A percentile compares a stretch with the other conserved stretches of the same genome.
These are phyloP conservation scores for Wickerhamomyces ciferrii DNA, from an alignment of 805 yeast genomes.

Conservation along the genomic window DNA sequence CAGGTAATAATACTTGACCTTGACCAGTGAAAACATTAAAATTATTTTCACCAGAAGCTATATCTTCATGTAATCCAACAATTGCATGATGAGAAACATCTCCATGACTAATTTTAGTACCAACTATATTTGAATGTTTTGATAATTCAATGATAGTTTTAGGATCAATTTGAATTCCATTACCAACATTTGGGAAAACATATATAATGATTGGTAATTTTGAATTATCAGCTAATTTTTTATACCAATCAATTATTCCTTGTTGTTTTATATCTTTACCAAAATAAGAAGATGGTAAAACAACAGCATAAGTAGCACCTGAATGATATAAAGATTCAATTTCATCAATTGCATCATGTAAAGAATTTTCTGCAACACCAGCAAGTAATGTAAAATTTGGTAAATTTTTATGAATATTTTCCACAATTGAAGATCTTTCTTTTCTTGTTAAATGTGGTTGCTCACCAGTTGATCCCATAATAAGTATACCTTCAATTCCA, in stretches of 20 bases:
- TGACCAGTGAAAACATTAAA: slow-evolving; percentile 44
- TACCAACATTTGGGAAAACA: slow-evolving; percentile 40
- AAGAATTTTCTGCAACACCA: slow-evolving; percentile 43
- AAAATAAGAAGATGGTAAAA: slow-evolving; percentile 42
- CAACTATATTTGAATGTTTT: slow-evolving; percentile 37
- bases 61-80: slow-evolving; percentile 36
- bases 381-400: slow-evolving; percentile 38
- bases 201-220: slow-evolving; percentile 35
- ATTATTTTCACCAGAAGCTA: slow-evolving; percentile 29
- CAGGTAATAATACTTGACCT: slow-evolving; percentile 46
- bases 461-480: slow-evolving; percentile 54
- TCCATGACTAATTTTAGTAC: slow-evolving; percentile 47
- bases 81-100: slow-evolving; percentile 42
- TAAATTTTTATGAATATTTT: slow-evolving; percentile 28
- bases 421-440: slow-evolving; percentile 43
- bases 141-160: slow-evolving; percentile 29
- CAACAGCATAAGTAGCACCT: slow-evolving; percentile 35
- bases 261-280: slow-evolving; percentile 39
- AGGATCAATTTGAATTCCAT: slow-evolving; percentile 28
- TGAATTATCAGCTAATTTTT: slow-evolving; percentile 32
- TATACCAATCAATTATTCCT: slow-evolving; percentile 40
- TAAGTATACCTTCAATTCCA: slow-evolving; percentile 43
- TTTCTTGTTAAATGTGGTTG: slow-evolving; percentile 41
- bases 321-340: slow-evolving; percentile 28
- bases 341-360: slow-evolving; percentile 39